Evolutionary conservation across 129 eudicot species (phyloP).

Genomic region (Centella asiatica): DNA sequence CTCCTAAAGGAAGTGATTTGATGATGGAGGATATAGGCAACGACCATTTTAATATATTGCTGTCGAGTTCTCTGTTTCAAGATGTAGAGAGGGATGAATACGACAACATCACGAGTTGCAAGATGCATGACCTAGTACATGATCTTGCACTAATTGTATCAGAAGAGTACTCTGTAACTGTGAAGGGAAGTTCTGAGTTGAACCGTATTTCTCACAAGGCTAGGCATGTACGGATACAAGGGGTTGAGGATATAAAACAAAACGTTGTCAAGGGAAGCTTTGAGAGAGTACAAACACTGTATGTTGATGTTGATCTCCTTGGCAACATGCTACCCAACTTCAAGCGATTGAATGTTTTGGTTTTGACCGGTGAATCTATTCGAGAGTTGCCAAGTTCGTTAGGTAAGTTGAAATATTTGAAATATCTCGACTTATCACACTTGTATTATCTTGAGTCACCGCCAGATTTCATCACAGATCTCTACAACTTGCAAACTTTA

Average conservation of each 20-base stretch:
- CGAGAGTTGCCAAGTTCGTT: slow-evolving; percentile 16
- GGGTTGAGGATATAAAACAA: background rate
- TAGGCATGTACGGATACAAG: background rate
- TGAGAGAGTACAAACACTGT: slow-evolving; percentile 6
- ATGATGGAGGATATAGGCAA: slow-evolving; percentile 13
- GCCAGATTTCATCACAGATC: slow-evolving; percentile 12
- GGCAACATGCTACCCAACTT: background rate
- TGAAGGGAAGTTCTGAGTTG: background rate
- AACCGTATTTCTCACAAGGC: background rate
- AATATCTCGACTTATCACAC: slow-evolving; percentile 16
- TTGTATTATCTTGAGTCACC: background rate
- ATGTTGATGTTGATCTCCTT: background rate
- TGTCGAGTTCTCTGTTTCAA: slow-evolving; percentile 18
- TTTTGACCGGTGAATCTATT: background rate
- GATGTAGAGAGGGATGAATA: slow-evolving; percentile 4
- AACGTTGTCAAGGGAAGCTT: background rate
- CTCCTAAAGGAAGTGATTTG: background rate
- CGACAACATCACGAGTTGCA: background rate
- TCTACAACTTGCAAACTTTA: slow-evolving; percentile 29
- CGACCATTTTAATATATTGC: slow-evolving; percentile 2
- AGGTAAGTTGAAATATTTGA: slow-evolving; percentile 17
- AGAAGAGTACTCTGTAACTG: background rate
- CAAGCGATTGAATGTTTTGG: slow-evolving; percentile 14
- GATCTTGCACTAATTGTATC: slow-evolving; percentile 19
- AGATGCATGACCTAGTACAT: slow-evolving; percentile 38